phyloP scores from a whole-genome alignment of 345 rosid species.

The Citrus maxima region DNA sequence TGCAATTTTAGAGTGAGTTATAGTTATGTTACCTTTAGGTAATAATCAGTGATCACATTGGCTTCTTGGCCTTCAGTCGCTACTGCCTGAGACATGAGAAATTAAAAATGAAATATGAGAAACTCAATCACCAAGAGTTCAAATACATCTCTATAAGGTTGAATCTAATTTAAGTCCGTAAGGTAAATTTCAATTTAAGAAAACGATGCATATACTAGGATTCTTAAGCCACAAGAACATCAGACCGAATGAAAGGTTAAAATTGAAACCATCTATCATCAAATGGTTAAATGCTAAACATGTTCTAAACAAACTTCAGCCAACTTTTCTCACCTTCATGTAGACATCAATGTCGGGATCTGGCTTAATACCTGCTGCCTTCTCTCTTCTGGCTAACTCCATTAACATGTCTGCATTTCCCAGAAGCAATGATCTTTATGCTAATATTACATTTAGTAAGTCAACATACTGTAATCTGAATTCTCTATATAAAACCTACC shows the following conservation, averaged over 20 bases:
- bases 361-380: constrained; percentile 69
- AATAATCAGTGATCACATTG: constrained; percentile 49
- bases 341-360: constrained; percentile 76
- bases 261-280: not conserved
- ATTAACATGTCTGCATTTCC: constrained; percentile 51
- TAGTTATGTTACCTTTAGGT: constrained; percentile 41
- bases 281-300: not conserved
- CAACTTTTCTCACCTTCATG: constrained; percentile 52
- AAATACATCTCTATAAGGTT: not conserved
- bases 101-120: not conserved
- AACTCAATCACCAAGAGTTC: not conserved
- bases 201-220: not conserved
- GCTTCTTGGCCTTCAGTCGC: constrained; percentile 47
- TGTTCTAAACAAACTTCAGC: not conserved
- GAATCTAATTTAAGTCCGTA: not conserved
- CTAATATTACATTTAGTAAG: too few species aligned
- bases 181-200: not conserved
- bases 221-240: not conserved
- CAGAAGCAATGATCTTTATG: not conserved
- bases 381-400: constrained; percentile 80
- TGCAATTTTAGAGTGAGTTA: not conserved
- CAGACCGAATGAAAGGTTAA: not conserved
- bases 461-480: not conserved
- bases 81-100: constrained; percentile 32
- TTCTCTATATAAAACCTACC: constrained; percentile 28